Conservation (phyloP, 495 filamentous ascomycete species). For the Aspergillus carlsbadensis region DNA sequence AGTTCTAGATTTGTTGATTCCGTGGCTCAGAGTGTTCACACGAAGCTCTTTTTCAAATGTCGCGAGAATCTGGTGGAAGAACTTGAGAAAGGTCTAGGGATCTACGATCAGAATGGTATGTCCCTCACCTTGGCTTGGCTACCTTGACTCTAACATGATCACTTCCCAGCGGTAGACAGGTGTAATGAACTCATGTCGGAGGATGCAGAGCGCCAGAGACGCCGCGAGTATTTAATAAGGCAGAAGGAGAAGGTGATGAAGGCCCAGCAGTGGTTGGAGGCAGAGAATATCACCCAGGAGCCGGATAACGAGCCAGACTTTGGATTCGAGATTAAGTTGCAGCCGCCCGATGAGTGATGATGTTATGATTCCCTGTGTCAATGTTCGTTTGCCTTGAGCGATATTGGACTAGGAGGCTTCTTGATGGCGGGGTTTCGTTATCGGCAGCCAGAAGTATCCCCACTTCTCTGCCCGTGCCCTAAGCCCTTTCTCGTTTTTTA, state of each 20-base stretch:
- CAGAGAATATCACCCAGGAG: slow-evolving; percentile 18
- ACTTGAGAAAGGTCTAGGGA: slow-evolving; percentile 35
- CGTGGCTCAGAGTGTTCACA: slow-evolving; percentile 45
- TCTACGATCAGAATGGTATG: slow-evolving; percentile 41
- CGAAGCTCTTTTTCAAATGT: slow-evolving; percentile 46
- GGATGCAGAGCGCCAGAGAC: slow-evolving; percentile 42
- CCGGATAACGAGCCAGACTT: slow-evolving; percentile 1
- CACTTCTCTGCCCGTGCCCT: slow-evolving; percentile 42
- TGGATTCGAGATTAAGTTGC: slow-evolving; percentile 10
- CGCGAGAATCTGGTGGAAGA: slow-evolving; percentile 32
- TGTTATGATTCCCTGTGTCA: background rate
- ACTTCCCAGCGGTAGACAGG: slow-evolving; percentile 28
- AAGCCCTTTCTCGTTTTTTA: slow-evolving; percentile 44
- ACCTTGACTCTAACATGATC: background rate
- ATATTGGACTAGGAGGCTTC: background rate
- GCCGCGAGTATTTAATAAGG: slow-evolving; percentile 35
- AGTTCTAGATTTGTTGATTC: slow-evolving; percentile 48
- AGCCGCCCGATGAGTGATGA: slow-evolving; percentile 12
- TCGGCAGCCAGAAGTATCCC: slow-evolving; percentile 22
- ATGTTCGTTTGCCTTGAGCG: background rate
- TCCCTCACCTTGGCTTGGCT: background rate
- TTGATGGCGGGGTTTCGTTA: slow-evolving; percentile 14
- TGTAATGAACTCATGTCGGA: slow-evolving; percentile 51
- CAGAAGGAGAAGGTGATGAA: slow-evolving; percentile 45
- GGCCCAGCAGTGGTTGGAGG: slow-evolving; percentile 43